Percentiles rank a stretch among this genome's conserved stretches.
Conservation (phyloP, 78 protist genomes). For the Monocercomonoides exilis region DNA sequence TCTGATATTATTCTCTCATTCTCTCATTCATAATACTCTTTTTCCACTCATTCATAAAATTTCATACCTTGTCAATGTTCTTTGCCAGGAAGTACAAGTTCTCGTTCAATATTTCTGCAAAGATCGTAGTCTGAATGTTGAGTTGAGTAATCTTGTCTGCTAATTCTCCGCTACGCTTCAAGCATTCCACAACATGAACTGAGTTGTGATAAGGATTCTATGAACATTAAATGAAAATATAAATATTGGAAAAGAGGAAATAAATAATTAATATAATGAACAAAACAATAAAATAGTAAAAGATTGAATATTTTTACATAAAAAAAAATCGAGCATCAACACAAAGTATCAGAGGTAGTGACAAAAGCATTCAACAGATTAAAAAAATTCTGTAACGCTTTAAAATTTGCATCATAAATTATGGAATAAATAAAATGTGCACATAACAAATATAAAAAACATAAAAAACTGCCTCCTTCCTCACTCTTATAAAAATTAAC, state of each 20-base stretch:
- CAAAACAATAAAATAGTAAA: background rate
- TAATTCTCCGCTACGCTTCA: background rate
- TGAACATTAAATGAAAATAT: no score
- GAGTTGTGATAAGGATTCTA: background rate
- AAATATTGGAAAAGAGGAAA: background rate
- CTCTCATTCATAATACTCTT: no score
- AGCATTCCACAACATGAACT: constrained; percentile 4
- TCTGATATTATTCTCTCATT: no score
- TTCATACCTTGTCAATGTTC: background rate
- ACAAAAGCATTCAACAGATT: background rate
- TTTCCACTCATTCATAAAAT: no score
- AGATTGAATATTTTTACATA: background rate
- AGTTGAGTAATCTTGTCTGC: background rate
- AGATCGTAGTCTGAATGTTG: background rate
- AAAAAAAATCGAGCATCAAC: background rate
- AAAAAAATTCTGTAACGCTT: background rate
- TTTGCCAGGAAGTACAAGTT: background rate
- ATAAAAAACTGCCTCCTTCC: background rate
- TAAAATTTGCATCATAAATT: background rate
- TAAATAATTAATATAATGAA: background rate
- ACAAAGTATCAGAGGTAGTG: background rate
- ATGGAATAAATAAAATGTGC: background rate
- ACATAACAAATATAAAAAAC: background rate
- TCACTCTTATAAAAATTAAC: background rate
- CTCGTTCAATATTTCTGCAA: constrained; percentile 8